Conservation (phyloP, 345 rosid genomes). For the Crucihimalaya himalaica region DNA sequence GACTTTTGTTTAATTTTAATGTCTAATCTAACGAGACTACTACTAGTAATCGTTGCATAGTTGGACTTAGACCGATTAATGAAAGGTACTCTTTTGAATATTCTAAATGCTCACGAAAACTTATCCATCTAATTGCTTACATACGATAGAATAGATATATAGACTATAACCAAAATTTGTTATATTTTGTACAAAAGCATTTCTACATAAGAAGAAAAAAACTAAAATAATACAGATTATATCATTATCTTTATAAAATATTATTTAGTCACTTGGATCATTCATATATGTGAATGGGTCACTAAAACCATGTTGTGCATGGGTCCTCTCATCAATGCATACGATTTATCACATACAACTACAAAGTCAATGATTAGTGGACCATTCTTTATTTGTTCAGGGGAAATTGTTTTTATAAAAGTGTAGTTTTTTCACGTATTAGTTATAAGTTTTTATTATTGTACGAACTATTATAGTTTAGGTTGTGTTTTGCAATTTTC, state of each 20-base stretch:
- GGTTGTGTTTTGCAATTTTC: too few relatives aligned
- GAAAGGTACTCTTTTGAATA: not conserved
- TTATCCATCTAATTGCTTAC: not conserved
- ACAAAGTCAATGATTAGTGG: conserved; percentile 6
- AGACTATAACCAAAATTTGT: too few relatives aligned
- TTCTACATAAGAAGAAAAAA: too few relatives aligned
- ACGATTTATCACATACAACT: not conserved
- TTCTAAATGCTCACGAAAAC: not conserved
- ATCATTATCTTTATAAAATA: not conserved
- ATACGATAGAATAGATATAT: not conserved
- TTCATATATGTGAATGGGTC: too few relatives aligned
- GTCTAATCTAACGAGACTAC: not conserved
- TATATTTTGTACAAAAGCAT: not conserved
- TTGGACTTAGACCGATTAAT: conserved; percentile 21
- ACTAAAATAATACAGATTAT: too few relatives aligned
- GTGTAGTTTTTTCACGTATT: too few relatives aligned
- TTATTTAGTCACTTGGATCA: not conserved
- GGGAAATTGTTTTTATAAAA: too few relatives aligned
- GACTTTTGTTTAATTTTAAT: conserved; percentile 10
- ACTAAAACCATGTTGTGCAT: too few relatives aligned
- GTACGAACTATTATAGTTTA: too few relatives aligned
- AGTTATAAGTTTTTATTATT: too few relatives aligned
- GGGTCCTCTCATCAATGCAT: conserved; percentile 19
- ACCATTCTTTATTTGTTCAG: not conserved
- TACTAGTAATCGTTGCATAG: conserved; percentile 12